A percentile compares a stretch with the other conserved stretches of the same genome.
phyloP scores from a whole-genome alignment of 2,329 filamentous ascomycete species.

The Penicillium griseofulvum region DNA sequence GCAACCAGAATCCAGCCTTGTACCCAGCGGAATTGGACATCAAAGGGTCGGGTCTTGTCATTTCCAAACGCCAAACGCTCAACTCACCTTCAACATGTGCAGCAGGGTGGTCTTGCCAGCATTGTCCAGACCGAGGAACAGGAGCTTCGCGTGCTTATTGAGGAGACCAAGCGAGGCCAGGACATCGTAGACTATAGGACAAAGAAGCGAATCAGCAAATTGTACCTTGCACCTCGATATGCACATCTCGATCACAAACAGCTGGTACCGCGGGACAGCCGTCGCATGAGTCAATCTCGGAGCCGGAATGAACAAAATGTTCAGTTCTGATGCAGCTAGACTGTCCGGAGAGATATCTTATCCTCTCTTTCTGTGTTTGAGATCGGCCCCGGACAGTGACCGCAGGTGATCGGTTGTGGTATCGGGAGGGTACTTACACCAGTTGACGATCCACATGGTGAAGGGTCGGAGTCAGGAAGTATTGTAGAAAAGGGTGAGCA shows the following conservation, averaged over 20 bases:
- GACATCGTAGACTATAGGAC: conserved; percentile 73
- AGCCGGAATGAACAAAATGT: background rate
- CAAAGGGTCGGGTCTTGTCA: background rate
- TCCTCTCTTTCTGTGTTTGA: background rate
- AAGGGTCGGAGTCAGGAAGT: conserved; percentile 6
- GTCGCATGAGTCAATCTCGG: background rate
- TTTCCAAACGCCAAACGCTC: background rate
- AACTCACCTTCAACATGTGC: conserved; percentile 87
- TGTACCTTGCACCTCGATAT: background rate
- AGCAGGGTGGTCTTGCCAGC: conserved; percentile 91
- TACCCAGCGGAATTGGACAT: background rate
- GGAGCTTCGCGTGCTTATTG: conserved; percentile 94
- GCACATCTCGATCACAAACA: conserved; percentile 10
- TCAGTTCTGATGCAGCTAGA: background rate
- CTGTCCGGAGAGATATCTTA: background rate
- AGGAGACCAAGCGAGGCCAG: conserved; percentile 81
- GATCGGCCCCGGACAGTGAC: background rate
- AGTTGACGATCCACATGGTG: conserved; percentile 89
- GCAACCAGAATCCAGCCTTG: background rate
- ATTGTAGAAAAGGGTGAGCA: conserved; percentile 6
- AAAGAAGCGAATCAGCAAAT: conserved; percentile 11
- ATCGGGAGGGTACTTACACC: conserved; percentile 63
- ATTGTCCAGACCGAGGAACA: conserved; percentile 91
- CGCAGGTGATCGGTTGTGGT: conserved; percentile 5
- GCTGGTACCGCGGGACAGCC: conserved; percentile 11